Base-by-base conservation (phyloP, 345 rosid species). In the Hevea brasiliensis region DNA sequence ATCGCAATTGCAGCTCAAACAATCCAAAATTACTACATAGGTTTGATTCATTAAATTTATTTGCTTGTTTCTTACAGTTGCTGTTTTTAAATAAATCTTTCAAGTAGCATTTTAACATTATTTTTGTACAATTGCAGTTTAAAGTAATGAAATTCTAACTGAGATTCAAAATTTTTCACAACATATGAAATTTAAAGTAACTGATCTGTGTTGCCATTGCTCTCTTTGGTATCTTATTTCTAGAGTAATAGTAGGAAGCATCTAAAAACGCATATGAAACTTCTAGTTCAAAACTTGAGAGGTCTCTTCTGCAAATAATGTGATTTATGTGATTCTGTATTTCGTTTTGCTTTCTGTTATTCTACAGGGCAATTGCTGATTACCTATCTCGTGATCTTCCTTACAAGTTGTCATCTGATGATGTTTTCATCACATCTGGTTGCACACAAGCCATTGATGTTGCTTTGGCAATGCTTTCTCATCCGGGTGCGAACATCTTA, bases 381-480 rank as follows among this genome's bases (percentile, higher is more conserved):
- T 89, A 90, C 84, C 81, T 95, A 64, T 89, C 97, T 7, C 74
- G 75, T 18, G 94, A 92, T 82, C 91, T 95, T 76, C 97, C 97
- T 14, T 95, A 89, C 85, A 77, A 95, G 73, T 80, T 95, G 60
- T 81, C 93, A 54, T 47, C 84, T 0, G 94, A 92, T 42, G 99
- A 95, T 75, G 96, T 92, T 18, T 94, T 92, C 68, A 44, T 92
- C 37, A 95, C 98, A 23, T 92, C 96, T 0, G 99, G 98, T 48
- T 92, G 98, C 90, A 90, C 97, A 0, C 98, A 95, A 85, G 98
- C 97, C 0, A 95, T 95, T 11, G 99, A 95, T 76, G 98, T 90
- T 42, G 91, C 98, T 18, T 70, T 95, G 68, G 80, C 94, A 0
- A 87, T 90, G 94, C 85, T 95, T 35, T 88, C 92, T 24, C 84